A percentile compares a stretch with the other conserved stretches of the same genome.
Evolutionary conservation across 257 asterid genomes (phyloP).

Genomic region (Oldenlandia corymbosa): DNA sequence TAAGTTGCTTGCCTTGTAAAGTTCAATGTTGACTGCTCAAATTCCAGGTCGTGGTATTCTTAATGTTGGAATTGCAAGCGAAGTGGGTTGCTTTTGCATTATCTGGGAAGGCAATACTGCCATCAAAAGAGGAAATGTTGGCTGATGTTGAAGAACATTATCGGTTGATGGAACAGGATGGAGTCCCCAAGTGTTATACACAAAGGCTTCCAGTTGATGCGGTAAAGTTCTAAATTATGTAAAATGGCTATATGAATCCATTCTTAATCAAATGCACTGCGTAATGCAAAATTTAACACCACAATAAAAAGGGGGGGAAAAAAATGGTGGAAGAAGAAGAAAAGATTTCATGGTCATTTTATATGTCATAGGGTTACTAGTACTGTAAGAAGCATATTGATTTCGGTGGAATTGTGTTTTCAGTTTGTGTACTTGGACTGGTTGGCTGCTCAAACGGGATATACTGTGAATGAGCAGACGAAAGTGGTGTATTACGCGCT

Average conservation of each 20-base stretch:
- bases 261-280: too few species aligned
- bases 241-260: too few species aligned
- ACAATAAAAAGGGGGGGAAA: too few species aligned
- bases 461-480: constrained; percentile 19
- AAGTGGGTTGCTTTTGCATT: constrained; percentile 54
- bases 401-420: too few species aligned
- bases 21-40: too few species aligned
- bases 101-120: constrained; percentile 41
- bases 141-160: constrained; percentile 38
- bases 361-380: too few species aligned
- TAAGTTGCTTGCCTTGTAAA: background rate
- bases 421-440: constrained; percentile 54
- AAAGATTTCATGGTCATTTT: too few species aligned
- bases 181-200: constrained; percentile 19
- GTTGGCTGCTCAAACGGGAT: constrained; percentile 49
- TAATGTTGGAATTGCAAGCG: constrained; percentile 46
- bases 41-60: constrained; percentile 18
- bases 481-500: background rate
- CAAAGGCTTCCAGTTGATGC: constrained; percentile 18
- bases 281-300: too few species aligned
- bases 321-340: too few species aligned
- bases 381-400: too few species aligned
- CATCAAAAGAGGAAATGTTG: constrained; percentile 44
- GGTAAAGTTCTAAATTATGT: background rate
- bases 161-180: constrained; percentile 32